Conservation (phyloP, 2,329 filamentous ascomycete species). For the Nannizzia gypsea region DNA sequence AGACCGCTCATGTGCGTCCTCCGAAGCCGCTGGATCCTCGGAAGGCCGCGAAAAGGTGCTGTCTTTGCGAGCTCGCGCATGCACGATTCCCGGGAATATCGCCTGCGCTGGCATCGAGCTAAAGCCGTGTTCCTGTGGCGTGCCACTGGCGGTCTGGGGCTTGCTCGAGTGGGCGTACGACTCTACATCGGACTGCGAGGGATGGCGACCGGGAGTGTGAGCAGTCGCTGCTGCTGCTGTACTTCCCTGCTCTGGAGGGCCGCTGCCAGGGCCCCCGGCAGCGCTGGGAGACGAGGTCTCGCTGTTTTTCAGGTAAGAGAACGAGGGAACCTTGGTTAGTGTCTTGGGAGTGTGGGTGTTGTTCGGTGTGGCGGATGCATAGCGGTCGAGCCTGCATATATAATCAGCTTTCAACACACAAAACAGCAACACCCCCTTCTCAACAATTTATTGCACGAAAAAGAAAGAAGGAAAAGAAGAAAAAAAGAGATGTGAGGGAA, state of each 20-base stretch:
- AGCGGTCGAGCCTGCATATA: slow-evolving; percentile 21
- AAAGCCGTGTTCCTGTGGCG: slow-evolving; percentile 1
- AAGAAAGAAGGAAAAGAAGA: background rate
- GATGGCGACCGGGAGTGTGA: background rate
- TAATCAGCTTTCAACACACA: background rate
- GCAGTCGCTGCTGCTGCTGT: background rate
- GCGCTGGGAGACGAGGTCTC: background rate
- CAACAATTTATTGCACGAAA: background rate
- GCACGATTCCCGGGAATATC: slow-evolving; percentile 34
- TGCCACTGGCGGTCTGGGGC: slow-evolving; percentile 6
- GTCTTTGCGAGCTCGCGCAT: slow-evolving; percentile 20
- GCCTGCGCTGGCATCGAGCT: slow-evolving; percentile 24
- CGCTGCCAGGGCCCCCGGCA: background rate
- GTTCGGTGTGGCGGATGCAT: slow-evolving; percentile 12
- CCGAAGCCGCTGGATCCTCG: background rate
- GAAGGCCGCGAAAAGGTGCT: background rate
- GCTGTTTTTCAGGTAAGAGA: slow-evolving; percentile 2
- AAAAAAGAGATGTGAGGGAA: background rate
- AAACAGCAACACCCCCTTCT: background rate
- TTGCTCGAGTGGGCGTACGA: slow-evolving; percentile 3
- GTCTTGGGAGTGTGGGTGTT: slow-evolving; percentile 10
- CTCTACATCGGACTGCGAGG: slow-evolving; percentile 10
- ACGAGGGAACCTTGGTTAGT: background rate
- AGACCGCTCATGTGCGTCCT: background rate
- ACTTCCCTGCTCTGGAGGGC: background rate